Percentiles rank a stretch among this genome's conserved stretches.
Conservation (phyloP, 192 early-diverging fungal species). For the Rhizoclosmatium globosum region DNA sequence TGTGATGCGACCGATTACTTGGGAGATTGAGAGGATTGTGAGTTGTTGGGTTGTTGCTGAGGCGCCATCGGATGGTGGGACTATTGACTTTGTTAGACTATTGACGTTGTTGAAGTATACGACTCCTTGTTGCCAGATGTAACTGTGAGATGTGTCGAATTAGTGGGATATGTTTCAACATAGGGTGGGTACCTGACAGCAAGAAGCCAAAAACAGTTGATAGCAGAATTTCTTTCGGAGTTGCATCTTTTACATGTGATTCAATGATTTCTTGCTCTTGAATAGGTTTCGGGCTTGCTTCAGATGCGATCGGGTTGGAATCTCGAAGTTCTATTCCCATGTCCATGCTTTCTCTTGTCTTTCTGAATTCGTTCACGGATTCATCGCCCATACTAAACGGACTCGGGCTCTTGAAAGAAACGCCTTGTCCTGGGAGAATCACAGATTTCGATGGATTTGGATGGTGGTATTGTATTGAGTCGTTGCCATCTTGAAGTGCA, state of each 20-base stretch:
- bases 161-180: no score
- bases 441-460: no score
- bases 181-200: neutral
- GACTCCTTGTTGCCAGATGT: constrained; percentile 40
- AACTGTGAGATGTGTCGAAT: neutral
- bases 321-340: neutral
- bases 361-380: no score
- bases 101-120: constrained; percentile 45
- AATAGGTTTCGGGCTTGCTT: neutral
- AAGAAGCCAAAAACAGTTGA: constrained; percentile 41
- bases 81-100: neutral
- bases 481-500: no score
- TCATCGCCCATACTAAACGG: no score
- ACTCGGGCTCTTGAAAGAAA: no score
- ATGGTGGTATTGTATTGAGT: no score
- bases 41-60: neutral
- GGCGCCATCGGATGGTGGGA: neutral
- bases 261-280: neutral
- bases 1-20: constrained; percentile 29
- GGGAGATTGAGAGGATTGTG: constrained; percentile 35
- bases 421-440: no score
- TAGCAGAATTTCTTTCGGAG: constrained; percentile 40
- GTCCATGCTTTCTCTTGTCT: neutral
- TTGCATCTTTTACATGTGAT: constrained; percentile 17
- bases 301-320: neutral